These are phyloP conservation scores for Typha latifolia DNA, from an alignment of 176 grass and related monocot species.

Conservation along the genomic window DNA sequence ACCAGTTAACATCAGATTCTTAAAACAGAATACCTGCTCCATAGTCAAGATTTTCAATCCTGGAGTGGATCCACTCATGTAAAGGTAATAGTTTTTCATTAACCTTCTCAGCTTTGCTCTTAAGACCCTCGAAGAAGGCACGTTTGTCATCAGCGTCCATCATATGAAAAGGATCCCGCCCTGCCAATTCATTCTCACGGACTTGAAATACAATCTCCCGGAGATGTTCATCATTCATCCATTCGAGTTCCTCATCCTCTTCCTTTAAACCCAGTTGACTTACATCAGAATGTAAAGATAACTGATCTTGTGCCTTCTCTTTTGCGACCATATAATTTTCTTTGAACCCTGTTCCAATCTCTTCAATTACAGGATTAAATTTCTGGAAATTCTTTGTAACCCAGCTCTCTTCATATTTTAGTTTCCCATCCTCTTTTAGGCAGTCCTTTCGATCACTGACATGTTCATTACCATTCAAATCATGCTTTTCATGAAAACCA, in stretches of 20 bases:
- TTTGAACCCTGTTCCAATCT: constrained; percentile 19
- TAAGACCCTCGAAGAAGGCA: constrained; percentile 23
- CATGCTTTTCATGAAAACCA: background rate
- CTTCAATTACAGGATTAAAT: constrained; percentile 14
- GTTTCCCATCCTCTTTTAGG: constrained; percentile 1
- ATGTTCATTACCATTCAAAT: background rate
- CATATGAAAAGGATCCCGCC: constrained; percentile 27
- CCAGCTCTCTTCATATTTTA: constrained; percentile 13
- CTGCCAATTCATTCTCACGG: constrained; percentile 27
- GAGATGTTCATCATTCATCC: constrained; percentile 28
- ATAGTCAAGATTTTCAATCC: constrained; percentile 34
- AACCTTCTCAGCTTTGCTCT: constrained; percentile 21
- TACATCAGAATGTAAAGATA: constrained; percentile 11
- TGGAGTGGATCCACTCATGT: constrained; percentile 28
- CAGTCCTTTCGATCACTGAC: background rate
- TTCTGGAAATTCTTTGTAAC: constrained; percentile 16
- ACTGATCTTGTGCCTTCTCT: constrained; percentile 15
- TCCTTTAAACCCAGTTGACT: constrained; percentile 2
- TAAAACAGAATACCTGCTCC: constrained; percentile 25
- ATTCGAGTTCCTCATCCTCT: constrained; percentile 22
- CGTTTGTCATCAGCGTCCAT: constrained; percentile 18
- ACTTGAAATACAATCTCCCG: constrained; percentile 34
- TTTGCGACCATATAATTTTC: constrained; percentile 30
- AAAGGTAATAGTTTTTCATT: constrained; percentile 21
- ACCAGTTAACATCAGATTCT: background rate